Evolutionary conservation across 495 filamentous ascomycete species (phyloP), one percentile per base, ranked within the genome.

Genomic region (Penicillium cosmopolitanum): DNA sequence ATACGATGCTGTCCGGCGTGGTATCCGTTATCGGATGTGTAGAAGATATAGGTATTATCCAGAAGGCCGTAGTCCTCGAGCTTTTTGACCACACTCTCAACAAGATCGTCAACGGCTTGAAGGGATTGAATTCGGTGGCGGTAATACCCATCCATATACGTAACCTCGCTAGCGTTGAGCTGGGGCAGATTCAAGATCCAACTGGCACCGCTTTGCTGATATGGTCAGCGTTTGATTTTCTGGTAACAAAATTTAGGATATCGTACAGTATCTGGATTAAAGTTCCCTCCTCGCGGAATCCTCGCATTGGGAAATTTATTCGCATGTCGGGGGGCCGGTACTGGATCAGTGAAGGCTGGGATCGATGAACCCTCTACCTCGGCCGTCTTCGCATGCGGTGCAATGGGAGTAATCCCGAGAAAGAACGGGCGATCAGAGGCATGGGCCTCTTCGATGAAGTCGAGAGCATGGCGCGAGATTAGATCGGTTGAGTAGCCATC

Each of bases 1-100:
- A 88, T 64, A 5, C 87, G 75, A 65, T 90, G 86, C 54, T 90
- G 87, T 16, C 85, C 80, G 40, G 89, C 86, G 58, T 88, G 85
- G 63, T 83, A 89, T 0, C 87, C 87, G 62, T 90, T 89, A 57
- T 90, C 87, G 4, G 80, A 82, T 2, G 83, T 85, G 66, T 87
- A 89, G 50, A 90, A 71, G 47, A 90, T 76, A 57, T 83, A 88
- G 0, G 86, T 89, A 60, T 87, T 80, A 2, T 88, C 82, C 1
- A 89, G 69, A 7, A 85, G 56, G 5, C 70, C 74, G 21, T 76
- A 53, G 1, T 68, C 48, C 5, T 77, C 72, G 2, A 90, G 68
- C 5, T 76, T 73, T 1, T 55, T 43, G 11, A 89, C 62, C 8
- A 88, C 46, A 0, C 63, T 70, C 23, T 84, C 81, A 2, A 90